These are phyloP conservation scores for Linderina pennispora DNA, from an alignment of 192 early-diverging fungal genomes.

Conservation along the genomic window DNA sequence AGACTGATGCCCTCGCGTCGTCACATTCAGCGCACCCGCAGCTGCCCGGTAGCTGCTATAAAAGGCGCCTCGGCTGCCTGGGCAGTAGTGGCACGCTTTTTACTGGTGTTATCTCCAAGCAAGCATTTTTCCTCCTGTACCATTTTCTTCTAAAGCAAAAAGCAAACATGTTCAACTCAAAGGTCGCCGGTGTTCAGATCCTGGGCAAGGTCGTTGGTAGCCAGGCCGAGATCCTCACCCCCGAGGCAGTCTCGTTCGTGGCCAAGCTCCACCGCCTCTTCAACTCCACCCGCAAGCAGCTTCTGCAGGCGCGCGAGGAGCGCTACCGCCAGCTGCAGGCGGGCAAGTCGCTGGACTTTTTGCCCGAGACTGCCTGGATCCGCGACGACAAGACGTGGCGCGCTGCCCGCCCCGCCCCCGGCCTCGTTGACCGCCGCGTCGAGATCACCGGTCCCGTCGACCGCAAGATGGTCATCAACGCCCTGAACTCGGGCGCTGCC, in stretches of 20 bases:
- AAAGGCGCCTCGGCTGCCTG: too few relatives aligned
- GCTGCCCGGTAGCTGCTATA: too few relatives aligned
- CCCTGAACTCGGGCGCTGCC: conserved; percentile 87
- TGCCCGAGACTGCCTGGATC: conserved; percentile 88
- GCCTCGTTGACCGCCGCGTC: conserved; percentile 85
- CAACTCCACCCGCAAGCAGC: conserved; percentile 81
- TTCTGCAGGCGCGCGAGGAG: conserved; percentile 72
- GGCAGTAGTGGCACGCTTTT: too few relatives aligned
- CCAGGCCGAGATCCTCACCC: conserved; percentile 74
- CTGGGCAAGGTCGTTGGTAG: conserved; percentile 59
- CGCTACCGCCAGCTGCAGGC: conserved; percentile 77
- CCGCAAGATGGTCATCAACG: conserved; percentile 99
- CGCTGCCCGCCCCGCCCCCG: conserved; percentile 83
- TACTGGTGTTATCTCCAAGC: too few relatives aligned
- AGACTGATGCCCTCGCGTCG: too few relatives aligned
- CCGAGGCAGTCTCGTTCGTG: conserved; percentile 77
- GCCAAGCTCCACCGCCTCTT: conserved; percentile 88
- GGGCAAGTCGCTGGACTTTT: conserved; percentile 80
- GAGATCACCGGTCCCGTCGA: conserved; percentile 98
- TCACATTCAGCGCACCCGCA: too few relatives aligned
- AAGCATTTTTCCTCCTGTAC: background rate
- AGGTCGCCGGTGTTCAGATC: conserved; percentile 66
- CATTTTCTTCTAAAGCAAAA: background rate
- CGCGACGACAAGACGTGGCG: conserved; percentile 87
- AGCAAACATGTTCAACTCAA: conserved; percentile 33